These are phyloP conservation scores for Diospyros kaki DNA, from an alignment of 148 eudicot genomes.

Conservation along the genomic window DNA sequence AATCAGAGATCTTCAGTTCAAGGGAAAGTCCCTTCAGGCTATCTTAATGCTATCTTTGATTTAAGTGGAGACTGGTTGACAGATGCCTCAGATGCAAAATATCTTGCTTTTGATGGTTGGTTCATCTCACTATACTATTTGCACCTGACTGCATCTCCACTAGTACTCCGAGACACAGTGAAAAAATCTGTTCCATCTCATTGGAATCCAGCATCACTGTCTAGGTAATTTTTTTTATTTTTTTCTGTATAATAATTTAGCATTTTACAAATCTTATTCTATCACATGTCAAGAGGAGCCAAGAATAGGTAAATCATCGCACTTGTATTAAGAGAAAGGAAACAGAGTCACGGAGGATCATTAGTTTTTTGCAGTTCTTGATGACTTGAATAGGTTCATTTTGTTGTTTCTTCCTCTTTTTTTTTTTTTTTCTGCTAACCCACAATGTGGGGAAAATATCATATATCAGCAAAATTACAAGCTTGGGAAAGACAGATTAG, in stretches of 20 bases:
- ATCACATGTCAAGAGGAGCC: background rate
- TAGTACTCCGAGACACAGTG: conserved; percentile 72
- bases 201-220: conserved; percentile 81
- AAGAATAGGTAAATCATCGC: background rate
- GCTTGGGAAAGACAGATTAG: no score
- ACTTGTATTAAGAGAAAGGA: background rate
- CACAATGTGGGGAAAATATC: no score
- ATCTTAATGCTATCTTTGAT: conserved; percentile 80
- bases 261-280: background rate
- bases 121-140: conserved; percentile 78
- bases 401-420: no score
- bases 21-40: conserved; percentile 96
- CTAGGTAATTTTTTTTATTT: conserved; percentile 54
- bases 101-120: conserved; percentile 91
- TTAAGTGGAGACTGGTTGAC: conserved; percentile 80
- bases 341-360: no score
- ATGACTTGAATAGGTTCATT: no score
- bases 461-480: no score
- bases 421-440: no score
- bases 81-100: conserved; percentile 73
- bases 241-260: background rate
- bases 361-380: no score
- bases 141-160: conserved; percentile 72
- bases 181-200: conserved; percentile 87
- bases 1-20: conserved; percentile 77